phyloP scores from a whole-genome alignment of 768 basidiomycete species.

The Mycena rebaudengoi region DNA sequence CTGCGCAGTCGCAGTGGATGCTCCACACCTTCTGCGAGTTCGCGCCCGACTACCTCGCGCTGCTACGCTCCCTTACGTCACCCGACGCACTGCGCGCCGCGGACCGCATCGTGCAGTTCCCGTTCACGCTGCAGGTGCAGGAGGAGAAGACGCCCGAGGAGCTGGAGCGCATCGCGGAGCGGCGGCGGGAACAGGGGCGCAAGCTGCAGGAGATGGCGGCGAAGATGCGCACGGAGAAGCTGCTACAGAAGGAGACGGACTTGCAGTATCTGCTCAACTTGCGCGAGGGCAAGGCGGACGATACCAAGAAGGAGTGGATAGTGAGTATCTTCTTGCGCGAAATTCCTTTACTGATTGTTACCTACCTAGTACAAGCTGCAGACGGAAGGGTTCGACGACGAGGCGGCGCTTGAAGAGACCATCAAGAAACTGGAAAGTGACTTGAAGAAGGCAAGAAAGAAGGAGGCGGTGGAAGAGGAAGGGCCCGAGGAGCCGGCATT shows the following conservation, averaged over 20 bases:
- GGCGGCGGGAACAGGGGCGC: slow-evolving; percentile 84
- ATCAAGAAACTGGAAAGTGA: slow-evolving; percentile 89
- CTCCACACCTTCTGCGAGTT: slow-evolving; percentile 87
- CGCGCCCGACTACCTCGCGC: slow-evolving; percentile 74
- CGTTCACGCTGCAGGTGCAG: slow-evolving; percentile 67
- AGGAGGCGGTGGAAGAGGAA: slow-evolving; percentile 71
- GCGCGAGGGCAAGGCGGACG: slow-evolving; percentile 64
- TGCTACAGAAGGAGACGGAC: slow-evolving; percentile 80
- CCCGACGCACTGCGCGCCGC: slow-evolving; percentile 69
- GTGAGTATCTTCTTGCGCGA: slow-evolving; percentile 45
- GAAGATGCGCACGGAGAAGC: slow-evolving; percentile 85
- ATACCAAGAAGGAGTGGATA: slow-evolving; percentile 80
- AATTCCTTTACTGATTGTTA: not conserved
- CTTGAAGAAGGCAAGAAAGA: slow-evolving; percentile 81
- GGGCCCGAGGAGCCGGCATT: slow-evolving; percentile 82
- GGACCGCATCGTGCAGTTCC: slow-evolving; percentile 88
- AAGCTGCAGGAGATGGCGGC: slow-evolving; percentile 93
- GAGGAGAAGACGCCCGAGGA: slow-evolving; percentile 96
- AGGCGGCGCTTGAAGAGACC: slow-evolving; percentile 78
- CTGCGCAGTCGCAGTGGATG: slow-evolving; percentile 91
- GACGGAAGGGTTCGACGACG: slow-evolving; percentile 78
- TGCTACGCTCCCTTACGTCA: slow-evolving; percentile 72
- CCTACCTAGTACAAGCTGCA: slow-evolving; percentile 61
- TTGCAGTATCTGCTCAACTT: slow-evolving; percentile 71
- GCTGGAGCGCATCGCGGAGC: slow-evolving; percentile 77